phyloP scores from a whole-genome alignment of 2,329 filamentous ascomycete genomes.

The Zasmidium angulare region DNA sequence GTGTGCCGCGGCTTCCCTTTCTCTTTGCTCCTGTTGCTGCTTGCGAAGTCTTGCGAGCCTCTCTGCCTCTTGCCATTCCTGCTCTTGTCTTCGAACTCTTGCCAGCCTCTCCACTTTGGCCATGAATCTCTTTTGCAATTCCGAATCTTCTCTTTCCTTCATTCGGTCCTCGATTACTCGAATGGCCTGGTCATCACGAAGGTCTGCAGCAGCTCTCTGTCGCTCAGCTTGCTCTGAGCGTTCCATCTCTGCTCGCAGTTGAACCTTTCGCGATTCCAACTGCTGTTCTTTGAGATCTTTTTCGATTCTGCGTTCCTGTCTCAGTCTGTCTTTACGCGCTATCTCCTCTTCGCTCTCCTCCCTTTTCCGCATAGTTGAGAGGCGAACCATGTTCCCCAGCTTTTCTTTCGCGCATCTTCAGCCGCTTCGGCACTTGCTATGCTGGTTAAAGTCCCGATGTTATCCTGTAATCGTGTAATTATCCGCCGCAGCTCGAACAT shows the following conservation, averaged over 20 bases:
- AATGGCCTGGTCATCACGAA: conserved; percentile 23
- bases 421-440: conserved; percentile 31
- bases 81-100: not conserved
- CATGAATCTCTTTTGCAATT: conserved; percentile 9
- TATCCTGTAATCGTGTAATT: conserved; percentile 31
- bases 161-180: conserved; percentile 12
- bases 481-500: conserved; percentile 20
- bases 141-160: conserved; percentile 10
- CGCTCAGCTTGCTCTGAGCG: conserved; percentile 11
- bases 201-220: conserved; percentile 22
- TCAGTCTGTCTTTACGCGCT: conserved; percentile 31
- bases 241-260: conserved; percentile 22
- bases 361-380: conserved; percentile 32
- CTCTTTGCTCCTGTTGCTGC: not conserved
- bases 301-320: conserved; percentile 34
- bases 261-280: conserved; percentile 21
- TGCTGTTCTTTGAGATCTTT: conserved; percentile 37
- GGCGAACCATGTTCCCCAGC: conserved; percentile 34
- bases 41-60: not conserved
- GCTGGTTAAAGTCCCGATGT: conserved; percentile 35
- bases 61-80: not conserved
- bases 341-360: conserved; percentile 35
- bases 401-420: conserved; percentile 33
- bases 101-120: conserved; percentile 1
- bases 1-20: too few species aligned